Conservation (phyloP, 2,329 filamentous ascomycete species). For the Xylaria multiplex region DNA sequence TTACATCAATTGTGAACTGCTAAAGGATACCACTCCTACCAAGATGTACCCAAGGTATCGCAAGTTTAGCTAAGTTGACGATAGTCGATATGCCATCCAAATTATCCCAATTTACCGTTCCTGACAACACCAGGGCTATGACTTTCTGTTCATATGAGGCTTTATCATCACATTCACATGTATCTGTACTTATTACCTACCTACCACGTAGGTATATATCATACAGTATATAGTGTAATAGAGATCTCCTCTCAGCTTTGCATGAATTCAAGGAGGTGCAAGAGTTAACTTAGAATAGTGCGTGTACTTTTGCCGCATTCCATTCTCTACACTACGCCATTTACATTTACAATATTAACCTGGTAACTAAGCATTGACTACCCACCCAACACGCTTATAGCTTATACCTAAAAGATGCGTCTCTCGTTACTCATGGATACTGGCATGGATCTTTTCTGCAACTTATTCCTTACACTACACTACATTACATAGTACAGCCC, state of each 20-base stretch:
- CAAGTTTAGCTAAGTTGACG: neutral
- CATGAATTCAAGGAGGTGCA: slow-evolving; percentile 12
- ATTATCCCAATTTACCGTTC: neutral
- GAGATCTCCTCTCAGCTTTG: slow-evolving; percentile 14
- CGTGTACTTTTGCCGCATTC: slow-evolving; percentile 9
- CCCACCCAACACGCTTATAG: neutral
- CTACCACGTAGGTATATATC: neutral
- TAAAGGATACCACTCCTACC: neutral
- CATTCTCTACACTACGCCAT: slow-evolving; percentile 5
- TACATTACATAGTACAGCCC: neutral
- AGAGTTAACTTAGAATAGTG: neutral
- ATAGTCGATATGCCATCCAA: neutral
- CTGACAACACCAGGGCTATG: neutral
- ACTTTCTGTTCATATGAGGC: neutral
- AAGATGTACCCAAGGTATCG: neutral
- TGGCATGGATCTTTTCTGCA: slow-evolving; percentile 9
- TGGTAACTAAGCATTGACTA: too few relatives aligned
- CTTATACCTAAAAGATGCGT: slow-evolving; percentile 1
- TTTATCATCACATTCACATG: neutral
- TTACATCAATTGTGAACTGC: neutral
- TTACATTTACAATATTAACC: neutral
- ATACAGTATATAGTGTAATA: neutral
- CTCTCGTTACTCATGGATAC: slow-evolving; percentile 7
- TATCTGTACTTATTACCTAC: slow-evolving; percentile 1
- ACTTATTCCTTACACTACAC: neutral